A percentile compares a stretch with the other conserved stretches of the same genome.
These are phyloP conservation scores for Aquilaria sinensis DNA, from an alignment of 345 rosid genomes.

Conservation along the genomic window DNA sequence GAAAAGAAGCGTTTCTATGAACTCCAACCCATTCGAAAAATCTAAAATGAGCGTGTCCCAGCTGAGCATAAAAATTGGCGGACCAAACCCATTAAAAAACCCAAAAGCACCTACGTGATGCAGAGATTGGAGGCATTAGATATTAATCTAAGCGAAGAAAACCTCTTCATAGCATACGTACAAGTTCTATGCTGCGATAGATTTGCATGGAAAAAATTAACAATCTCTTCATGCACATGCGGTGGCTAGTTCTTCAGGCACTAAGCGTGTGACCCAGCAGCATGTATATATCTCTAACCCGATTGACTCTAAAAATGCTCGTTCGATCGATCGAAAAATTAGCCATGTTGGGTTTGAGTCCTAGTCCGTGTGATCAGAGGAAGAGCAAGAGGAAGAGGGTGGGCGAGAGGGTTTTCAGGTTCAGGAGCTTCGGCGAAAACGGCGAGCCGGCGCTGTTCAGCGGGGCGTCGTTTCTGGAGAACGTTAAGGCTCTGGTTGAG, in stretches of 20 bases:
- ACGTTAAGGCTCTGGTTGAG: slow-evolving; percentile 54
- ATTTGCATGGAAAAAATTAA: slow-evolving; percentile 38
- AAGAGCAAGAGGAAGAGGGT: slow-evolving; percentile 66
- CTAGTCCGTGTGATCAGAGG: slow-evolving; percentile 9
- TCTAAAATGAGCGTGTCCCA: slow-evolving; percentile 15
- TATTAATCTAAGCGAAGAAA: slow-evolving; percentile 20
- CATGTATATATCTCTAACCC: slow-evolving; percentile 10
- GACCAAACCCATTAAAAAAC: slow-evolving; percentile 25
- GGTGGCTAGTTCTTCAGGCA: slow-evolving; percentile 34
- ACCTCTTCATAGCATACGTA: slow-evolving; percentile 28
- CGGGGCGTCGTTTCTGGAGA: slow-evolving; percentile 45
- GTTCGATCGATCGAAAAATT: not conserved
- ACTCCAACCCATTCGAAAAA: too few relatives aligned
- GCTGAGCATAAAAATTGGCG: slow-evolving; percentile 53
- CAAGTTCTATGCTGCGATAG: slow-evolving; percentile 21
- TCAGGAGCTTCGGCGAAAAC: slow-evolving; percentile 64
- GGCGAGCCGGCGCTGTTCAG: slow-evolving; percentile 69
- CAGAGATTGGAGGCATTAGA: slow-evolving; percentile 30
- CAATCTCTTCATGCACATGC: slow-evolving; percentile 44
- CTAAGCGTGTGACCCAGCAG: slow-evolving; percentile 34
- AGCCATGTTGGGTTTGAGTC: not conserved
- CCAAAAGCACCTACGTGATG: slow-evolving; percentile 28
- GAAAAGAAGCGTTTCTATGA: too few relatives aligned
- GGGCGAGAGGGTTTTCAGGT: slow-evolving; percentile 54
- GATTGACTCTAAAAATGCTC: not conserved